Percentiles rank a stretch among this genome's conserved stretches.
Evolutionary conservation across 805 yeast species (phyloP).

Genomic region (Diddensiella transvaalensis): DNA sequence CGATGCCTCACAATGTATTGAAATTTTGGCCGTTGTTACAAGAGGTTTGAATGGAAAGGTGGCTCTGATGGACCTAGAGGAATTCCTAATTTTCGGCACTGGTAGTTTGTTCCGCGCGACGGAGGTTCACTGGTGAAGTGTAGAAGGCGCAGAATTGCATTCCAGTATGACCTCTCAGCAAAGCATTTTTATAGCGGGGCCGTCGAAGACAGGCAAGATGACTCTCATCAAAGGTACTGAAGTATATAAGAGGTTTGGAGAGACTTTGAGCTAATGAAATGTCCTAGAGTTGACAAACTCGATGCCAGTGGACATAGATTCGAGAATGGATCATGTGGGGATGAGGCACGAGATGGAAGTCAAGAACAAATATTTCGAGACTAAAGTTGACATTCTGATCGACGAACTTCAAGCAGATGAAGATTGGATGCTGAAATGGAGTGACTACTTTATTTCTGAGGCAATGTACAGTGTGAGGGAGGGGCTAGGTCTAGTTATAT

Average conservation of each 20-base stretch:
- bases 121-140: no score
- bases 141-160: no score
- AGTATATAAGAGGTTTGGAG: background rate
- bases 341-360: slow-evolving; percentile 26
- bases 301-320: slow-evolving; percentile 18
- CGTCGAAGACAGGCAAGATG: slow-evolving; percentile 34
- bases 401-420: slow-evolving; percentile 32
- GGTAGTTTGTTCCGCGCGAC: no score
- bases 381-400: slow-evolving; percentile 33
- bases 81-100: no score
- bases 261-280: slow-evolving; percentile 14
- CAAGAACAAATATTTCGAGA: slow-evolving; percentile 34
- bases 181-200: slow-evolving; percentile 33
- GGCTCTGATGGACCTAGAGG: no score
- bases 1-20: no score
- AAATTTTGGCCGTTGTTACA: no score
- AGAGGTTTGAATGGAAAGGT: no score
- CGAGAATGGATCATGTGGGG: slow-evolving; percentile 28
- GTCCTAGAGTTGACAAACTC: slow-evolving; percentile 28
- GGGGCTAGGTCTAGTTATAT: slow-evolving; percentile 36
- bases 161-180: background rate
- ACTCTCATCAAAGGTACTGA: slow-evolving; percentile 29
- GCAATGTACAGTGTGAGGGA: slow-evolving; percentile 38
- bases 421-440: slow-evolving; percentile 29
- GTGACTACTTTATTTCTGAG: slow-evolving; percentile 27